phyloP scores from a whole-genome alignment of 352 stramenopile genomes.

The Globisporangium irregulare region DNA sequence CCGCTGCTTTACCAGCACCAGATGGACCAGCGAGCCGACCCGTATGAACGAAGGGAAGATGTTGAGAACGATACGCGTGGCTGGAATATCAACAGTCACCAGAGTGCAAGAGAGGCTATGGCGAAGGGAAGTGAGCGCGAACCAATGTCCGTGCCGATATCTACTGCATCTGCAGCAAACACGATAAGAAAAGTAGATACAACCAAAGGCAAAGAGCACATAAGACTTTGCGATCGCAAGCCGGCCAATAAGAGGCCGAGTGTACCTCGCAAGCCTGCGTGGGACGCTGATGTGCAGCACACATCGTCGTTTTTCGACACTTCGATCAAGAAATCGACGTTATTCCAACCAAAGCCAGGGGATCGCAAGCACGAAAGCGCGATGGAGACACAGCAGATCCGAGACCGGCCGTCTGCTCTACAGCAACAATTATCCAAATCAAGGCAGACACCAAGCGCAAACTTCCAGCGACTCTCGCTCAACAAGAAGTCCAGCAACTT shows the following conservation, averaged over 20 bases:
- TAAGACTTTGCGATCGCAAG: not conserved
- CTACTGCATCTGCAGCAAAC: not conserved
- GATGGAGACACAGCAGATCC: slow-evolving; percentile 14
- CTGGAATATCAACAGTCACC: not conserved
- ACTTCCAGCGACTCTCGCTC: slow-evolving; percentile 7
- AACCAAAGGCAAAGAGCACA: not conserved
- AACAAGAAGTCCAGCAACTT: slow-evolving; percentile 11
- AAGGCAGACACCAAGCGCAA: slow-evolving; percentile 15
- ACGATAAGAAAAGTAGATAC: not conserved
- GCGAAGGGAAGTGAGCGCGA: not conserved
- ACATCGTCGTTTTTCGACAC: slow-evolving; percentile 39
- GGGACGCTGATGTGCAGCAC: slow-evolving; percentile 40
- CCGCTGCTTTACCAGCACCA: slow-evolving; percentile 34
- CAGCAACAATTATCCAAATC: not conserved
- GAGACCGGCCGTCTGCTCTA: not conserved
- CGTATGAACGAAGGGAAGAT: not conserved
- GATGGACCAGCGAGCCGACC: not conserved
- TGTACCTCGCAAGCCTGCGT: slow-evolving; percentile 29
- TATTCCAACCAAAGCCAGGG: slow-evolving; percentile 47
- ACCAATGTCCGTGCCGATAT: not conserved
- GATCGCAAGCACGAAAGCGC: slow-evolving; percentile 34
- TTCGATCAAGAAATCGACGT: slow-evolving; percentile 44
- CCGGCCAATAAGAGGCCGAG: not conserved
- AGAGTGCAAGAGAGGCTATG: not conserved
- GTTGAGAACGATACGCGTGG: not conserved